Evolutionary conservation across 805 yeast species (phyloP).

Genomic region (Priceomyces melissophilus): DNA sequence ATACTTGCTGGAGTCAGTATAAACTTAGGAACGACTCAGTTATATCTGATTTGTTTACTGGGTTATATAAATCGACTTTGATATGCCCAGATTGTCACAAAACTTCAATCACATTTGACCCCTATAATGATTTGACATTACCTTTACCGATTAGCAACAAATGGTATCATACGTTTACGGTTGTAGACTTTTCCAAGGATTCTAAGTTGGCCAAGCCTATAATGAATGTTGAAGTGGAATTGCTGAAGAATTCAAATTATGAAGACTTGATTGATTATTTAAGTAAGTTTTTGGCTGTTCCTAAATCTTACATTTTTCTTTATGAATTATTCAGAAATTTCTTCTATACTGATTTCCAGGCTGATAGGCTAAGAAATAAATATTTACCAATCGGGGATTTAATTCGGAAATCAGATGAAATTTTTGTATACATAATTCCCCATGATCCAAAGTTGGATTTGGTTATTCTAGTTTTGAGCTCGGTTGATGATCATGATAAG

Average conservation of each 20-base stretch:
- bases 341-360: conserved; percentile 67
- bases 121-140: conserved; percentile 83
- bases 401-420: conserved; percentile 58
- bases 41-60: conserved; percentile 82
- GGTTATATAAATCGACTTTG: conserved; percentile 84
- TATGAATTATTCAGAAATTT: conserved; percentile 57
- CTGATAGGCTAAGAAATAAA: conserved; percentile 46
- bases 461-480: conserved; percentile 59
- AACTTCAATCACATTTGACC: conserved; percentile 87
- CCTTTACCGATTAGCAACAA: conserved; percentile 77
- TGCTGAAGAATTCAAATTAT: conserved; percentile 62
- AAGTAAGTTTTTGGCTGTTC: conserved; percentile 41
- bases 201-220: conserved; percentile 12
- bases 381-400: conserved; percentile 67
- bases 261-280: conserved; percentile 62
- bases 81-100: conserved; percentile 82
- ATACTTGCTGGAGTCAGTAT: conserved; percentile 77
- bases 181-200: conserved; percentile 49
- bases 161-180: conserved; percentile 65
- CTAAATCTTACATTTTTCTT: conserved; percentile 23
- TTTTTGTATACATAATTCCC: conserved; percentile 58
- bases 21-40: conserved; percentile 79
- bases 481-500: conserved; percentile 34
- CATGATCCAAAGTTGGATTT: conserved; percentile 40
- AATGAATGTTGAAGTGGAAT: conserved; percentile 62